These are phyloP conservation scores for Phytophthora pistaciae DNA, from an alignment of 352 stramenopile species.

Conservation along the genomic window DNA sequence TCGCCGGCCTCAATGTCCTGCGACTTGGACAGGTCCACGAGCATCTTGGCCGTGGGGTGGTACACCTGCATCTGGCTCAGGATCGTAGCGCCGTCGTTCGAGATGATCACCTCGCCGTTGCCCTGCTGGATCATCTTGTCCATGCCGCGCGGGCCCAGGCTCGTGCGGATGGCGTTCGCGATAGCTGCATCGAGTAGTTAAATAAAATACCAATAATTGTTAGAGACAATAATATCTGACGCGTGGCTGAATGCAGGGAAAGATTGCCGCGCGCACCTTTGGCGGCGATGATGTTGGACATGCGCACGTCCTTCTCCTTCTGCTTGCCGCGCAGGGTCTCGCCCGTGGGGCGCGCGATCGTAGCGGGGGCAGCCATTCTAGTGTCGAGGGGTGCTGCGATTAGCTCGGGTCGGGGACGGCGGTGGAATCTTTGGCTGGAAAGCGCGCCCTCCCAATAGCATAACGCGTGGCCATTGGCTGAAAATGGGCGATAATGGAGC, in stretches of 20 bases:
- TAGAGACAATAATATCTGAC: too few relatives aligned
- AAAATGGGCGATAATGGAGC: background rate
- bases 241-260: background rate
- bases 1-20: constrained; percentile 99
- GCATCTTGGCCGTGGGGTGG: constrained; percentile 99
- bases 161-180: constrained; percentile 98
- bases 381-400: background rate
- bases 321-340: constrained; percentile 89
- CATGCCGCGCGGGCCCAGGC: constrained; percentile 98
- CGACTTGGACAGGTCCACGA: constrained; percentile 99
- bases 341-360: constrained; percentile 71
- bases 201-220: too few relatives aligned
- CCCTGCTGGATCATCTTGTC: constrained; percentile 99
- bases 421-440: constrained; percentile 37
- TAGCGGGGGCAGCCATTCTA: constrained; percentile 43
- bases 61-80: constrained; percentile 98
- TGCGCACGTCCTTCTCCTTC: constrained; percentile 99
- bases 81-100: constrained; percentile 99
- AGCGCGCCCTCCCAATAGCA: background rate
- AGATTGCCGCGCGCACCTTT: constrained; percentile 86
- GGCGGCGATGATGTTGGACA: constrained; percentile 98
- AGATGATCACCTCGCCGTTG: constrained; percentile 99
- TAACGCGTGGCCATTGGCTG: background rate
- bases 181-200: constrained; percentile 77
- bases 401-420: background rate